phyloP scores from a whole-genome alignment of 2,329 filamentous ascomycete genomes.

The Tympanopsis confertula region DNA sequence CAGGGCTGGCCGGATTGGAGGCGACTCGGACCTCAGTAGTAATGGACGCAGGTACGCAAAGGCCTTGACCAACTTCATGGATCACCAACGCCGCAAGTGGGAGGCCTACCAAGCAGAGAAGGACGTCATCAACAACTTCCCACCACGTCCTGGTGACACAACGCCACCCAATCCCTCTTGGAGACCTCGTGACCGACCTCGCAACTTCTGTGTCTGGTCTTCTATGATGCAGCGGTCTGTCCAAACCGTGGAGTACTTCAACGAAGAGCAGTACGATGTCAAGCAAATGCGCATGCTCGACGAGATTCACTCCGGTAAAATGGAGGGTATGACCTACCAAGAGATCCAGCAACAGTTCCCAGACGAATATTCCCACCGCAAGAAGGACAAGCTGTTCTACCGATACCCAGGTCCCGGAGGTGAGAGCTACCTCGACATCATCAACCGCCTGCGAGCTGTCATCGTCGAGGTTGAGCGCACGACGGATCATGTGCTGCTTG shows the following conservation, averaged over 20 bases:
- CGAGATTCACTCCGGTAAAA: constrained; percentile 82
- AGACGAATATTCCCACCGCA: constrained; percentile 71
- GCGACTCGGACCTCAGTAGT: constrained; percentile 73
- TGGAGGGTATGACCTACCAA: constrained; percentile 90
- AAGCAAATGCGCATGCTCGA: constrained; percentile 98
- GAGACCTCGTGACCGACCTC: constrained; percentile 56
- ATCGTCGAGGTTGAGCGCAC: constrained; percentile 96
- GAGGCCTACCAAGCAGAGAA: constrained; percentile 71
- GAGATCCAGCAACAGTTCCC: constrained; percentile 72
- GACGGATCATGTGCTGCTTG: constrained; percentile 85
- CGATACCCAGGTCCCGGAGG: constrained; percentile 92
- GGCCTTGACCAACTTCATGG: constrained; percentile 75
- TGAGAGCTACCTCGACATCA: constrained; percentile 92
- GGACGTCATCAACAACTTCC: constrained; percentile 66
- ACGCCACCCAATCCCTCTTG: constrained; percentile 91
- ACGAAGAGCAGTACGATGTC: constrained; percentile 85
- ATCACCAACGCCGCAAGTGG: constrained; percentile 70
- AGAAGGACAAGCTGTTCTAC: constrained; percentile 82
- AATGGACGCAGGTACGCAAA: constrained; percentile 70
- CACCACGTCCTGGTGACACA: constrained; percentile 80
- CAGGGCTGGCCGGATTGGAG: constrained; percentile 75
- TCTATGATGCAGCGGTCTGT: constrained; percentile 89
- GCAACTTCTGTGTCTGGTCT: constrained; percentile 97
- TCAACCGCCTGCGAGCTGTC: constrained; percentile 87
- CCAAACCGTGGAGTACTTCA: constrained; percentile 77